Base-by-base conservation (phyloP, 768 basidiomycete species). In the Vararia minispora region DNA sequence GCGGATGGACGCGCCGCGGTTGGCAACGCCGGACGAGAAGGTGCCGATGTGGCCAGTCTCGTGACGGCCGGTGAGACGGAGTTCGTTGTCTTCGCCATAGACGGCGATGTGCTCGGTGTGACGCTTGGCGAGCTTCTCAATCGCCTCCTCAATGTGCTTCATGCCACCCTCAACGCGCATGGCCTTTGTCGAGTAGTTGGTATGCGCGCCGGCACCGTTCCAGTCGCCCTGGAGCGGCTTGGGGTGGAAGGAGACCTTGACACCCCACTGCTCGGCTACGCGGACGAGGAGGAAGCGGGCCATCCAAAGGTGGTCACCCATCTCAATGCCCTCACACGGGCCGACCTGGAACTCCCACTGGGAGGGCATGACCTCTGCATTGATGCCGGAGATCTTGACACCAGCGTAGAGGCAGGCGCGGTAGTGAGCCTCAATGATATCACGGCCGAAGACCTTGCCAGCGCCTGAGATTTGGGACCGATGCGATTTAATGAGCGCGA, bases 271-370 rank as follows among this genome's bases (percentile, higher is more conserved):
- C 64, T 98, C 95, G 49, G 94, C 91, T 50, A 95, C 81, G 50
- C 95, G 86, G 57, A 89, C 61, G 52, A 98, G 80, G 51, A 99
- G 83, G 71, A 83, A 99, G 50, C 95, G 87, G 26, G 95, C 89
- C 77, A 98, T 90, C 90, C 91, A 95, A 52, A 99, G 80, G 65
- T 99, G 94, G 62, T 99, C 95, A 51, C 95, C 95, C 90, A 98
- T 94, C 43, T 82, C 71, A 60, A 98, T 97, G 39, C 95, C 95
- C 59, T 87, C 84, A 54, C 94, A 98, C 22, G 95, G 95, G 37
- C 95, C 94, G 51, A 99, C 90, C 64, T 99, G 95, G 84, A 94
- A 99, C 68, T 99, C 95, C 95, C 95, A 99, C 62, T 99, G 95
- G 40, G 92, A 80, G 12, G 95, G 94, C 94, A 98, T 98, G 45